Conservation (phyloP, 352 stramenopile genomes). For the Phytophthora agathidicida region DNA sequence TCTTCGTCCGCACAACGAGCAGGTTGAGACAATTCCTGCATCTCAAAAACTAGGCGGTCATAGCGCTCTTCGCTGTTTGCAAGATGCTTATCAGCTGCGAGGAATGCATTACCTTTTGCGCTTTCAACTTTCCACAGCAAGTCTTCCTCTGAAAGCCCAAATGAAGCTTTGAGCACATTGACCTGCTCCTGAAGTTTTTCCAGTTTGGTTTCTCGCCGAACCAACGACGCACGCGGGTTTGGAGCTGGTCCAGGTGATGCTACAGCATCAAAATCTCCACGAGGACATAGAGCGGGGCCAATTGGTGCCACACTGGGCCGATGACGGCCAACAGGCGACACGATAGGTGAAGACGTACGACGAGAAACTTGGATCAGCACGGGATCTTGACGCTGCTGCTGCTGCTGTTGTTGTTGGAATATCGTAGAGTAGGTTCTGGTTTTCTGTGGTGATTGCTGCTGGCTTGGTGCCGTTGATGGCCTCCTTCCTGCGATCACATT, state of each 20-base stretch:
- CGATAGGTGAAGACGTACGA: conserved; percentile 58
- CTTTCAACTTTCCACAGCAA: conserved; percentile 83
- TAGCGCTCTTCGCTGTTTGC: conserved; percentile 68
- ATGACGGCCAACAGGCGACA: conserved; percentile 31
- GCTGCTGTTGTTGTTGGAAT: conserved; percentile 23
- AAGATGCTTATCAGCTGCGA: conserved; percentile 61
- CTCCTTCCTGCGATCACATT: conserved; percentile 1
- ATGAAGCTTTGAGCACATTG: conserved; percentile 70
- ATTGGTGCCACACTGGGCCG: conserved; percentile 67
- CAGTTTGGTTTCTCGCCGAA: conserved; percentile 61
- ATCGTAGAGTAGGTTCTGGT: conserved; percentile 15
- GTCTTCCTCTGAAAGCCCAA: conserved; percentile 80
- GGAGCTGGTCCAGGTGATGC: background rate
- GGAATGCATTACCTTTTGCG: conserved; percentile 72
- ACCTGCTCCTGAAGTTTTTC: conserved; percentile 76
- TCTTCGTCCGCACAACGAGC: conserved; percentile 48
- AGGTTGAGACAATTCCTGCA: conserved; percentile 57
- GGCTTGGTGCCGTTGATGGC: conserved; percentile 10
- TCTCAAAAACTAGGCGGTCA: conserved; percentile 69
- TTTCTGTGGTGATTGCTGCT: conserved; percentile 11
- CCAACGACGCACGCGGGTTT: conserved; percentile 33
- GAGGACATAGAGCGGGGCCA: conserved; percentile 14
- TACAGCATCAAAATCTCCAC: background rate
- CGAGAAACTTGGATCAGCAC: conserved; percentile 67
- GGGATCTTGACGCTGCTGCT: conserved; percentile 24